phyloP scores from a whole-genome alignment of 2,329 filamentous ascomycete genomes.

The Monilinia fructigena region DNA sequence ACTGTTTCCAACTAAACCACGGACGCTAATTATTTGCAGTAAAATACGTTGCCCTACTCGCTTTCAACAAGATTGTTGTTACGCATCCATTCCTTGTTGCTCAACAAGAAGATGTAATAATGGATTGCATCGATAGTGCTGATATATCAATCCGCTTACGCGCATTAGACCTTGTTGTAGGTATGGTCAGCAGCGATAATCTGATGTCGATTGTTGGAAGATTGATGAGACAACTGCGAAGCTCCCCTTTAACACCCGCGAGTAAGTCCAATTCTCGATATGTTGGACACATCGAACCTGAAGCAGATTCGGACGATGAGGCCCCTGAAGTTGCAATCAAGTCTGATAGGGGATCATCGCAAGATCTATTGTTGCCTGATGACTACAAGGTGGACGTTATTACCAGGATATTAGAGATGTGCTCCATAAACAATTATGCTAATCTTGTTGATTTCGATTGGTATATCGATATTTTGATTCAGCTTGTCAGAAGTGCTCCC shows the following conservation, averaged over 20 bases:
- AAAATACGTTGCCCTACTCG: conserved; percentile 93
- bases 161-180: conserved; percentile 85
- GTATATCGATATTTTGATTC: conserved; percentile 89
- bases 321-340: conserved; percentile 50
- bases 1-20: conserved; percentile 17
- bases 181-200: conserved; percentile 90
- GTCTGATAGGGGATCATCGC: conserved; percentile 52
- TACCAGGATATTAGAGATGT: conserved; percentile 80
- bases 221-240: conserved; percentile 80
- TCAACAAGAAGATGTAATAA: conserved; percentile 91
- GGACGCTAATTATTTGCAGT: conserved; percentile 51
- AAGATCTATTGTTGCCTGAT: conserved; percentile 68
- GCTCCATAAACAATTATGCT: conserved; percentile 81
- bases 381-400: conserved; percentile 86
- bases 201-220: conserved; percentile 80
- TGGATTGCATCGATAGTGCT: conserved; percentile 92
- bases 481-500: conserved; percentile 73
- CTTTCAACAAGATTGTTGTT: conserved; percentile 89
- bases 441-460: conserved; percentile 92
- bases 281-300: conserved; percentile 40
- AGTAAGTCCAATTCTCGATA: conserved; percentile 49
- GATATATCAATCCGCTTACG: conserved; percentile 95
- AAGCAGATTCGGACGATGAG: conserved; percentile 55
- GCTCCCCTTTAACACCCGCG: conserved; percentile 54
- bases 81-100: conserved; percentile 88